A percentile compares a stretch with the other conserved stretches of the same genome.
These are phyloP conservation scores for Astrephomene gubernaculifera DNA, from an alignment of 139 green algal genomes.

Conservation along the genomic window DNA sequence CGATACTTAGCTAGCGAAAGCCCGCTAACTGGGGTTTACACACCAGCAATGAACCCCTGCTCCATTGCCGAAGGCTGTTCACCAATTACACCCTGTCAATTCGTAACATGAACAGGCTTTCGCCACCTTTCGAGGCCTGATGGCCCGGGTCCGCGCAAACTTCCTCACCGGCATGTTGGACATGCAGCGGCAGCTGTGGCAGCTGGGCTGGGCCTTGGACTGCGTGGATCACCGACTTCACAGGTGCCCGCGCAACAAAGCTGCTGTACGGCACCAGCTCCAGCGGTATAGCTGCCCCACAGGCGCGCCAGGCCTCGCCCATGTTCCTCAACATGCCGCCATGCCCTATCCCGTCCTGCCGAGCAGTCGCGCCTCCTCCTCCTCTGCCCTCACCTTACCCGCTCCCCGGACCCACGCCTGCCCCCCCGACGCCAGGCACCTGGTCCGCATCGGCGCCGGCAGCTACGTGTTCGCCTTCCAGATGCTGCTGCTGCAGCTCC, in stretches of 20 bases:
- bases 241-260: neutral
- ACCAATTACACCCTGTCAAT: too few species aligned
- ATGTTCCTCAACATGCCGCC: too few species aligned
- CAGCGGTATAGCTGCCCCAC: too few species aligned
- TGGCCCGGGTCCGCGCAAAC: neutral
- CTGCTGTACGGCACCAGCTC: neutral
- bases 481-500: constrained; percentile 28
- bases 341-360: too few species aligned
- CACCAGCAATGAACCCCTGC: too few species aligned
- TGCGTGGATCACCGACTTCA: neutral
- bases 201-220: neutral
- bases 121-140: neutral
- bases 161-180: constrained; percentile 14
- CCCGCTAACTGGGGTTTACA: too few species aligned
- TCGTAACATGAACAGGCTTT: too few species aligned
- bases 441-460: neutral
- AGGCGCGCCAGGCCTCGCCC: too few species aligned
- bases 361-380: too few species aligned
- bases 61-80: too few species aligned
- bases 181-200: constrained; percentile 2
- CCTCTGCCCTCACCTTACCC: neutral
- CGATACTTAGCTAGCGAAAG: too few species aligned
- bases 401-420: neutral
- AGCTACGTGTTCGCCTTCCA: constrained; percentile 29
- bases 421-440: neutral